Evolutionary conservation across 2,329 filamentous ascomycete genomes (phyloP).

Genomic region (Colletotrichum tanaceti): DNA sequence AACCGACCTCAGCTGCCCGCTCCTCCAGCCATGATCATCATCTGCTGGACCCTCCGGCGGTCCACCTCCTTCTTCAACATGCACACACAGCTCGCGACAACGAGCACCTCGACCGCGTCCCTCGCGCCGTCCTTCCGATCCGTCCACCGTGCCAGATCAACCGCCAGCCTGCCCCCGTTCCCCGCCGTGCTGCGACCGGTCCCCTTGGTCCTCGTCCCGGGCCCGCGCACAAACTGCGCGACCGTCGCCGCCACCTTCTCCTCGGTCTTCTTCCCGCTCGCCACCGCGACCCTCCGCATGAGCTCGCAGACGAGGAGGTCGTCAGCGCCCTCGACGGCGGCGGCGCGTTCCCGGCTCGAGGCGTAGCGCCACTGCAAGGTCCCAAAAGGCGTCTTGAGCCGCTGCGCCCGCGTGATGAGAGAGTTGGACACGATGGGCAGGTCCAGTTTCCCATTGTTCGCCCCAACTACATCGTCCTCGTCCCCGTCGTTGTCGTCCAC

Average conservation of each 20-base stretch:
- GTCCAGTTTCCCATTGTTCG: conserved; percentile 39
- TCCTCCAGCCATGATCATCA: conserved; percentile 55
- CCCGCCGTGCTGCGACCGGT: conserved; percentile 55
- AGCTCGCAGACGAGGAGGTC: conserved; percentile 64
- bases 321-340: conserved; percentile 52
- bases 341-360: conserved; percentile 57
- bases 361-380: conserved; percentile 69
- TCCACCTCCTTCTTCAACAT: conserved; percentile 77
- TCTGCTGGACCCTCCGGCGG: conserved; percentile 63
- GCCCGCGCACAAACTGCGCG: conserved; percentile 58
- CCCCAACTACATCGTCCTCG: conserved; percentile 36
- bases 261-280: conserved; percentile 18
- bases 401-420: conserved; percentile 59
- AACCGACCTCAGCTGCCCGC: conserved; percentile 32
- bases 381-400: conserved; percentile 61
- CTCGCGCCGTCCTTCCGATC: conserved; percentile 49
- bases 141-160: conserved; percentile 54
- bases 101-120: conserved; percentile 60
- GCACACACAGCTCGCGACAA: conserved; percentile 66
- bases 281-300: conserved; percentile 50
- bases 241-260: conserved; percentile 47
- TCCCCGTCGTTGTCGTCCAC: conserved; percentile 41
- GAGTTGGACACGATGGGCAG: conserved; percentile 50
- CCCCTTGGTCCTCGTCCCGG: conserved; percentile 54
- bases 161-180: conserved; percentile 61